These are phyloP conservation scores for Alternaria tenuissima DNA, from an alignment of 2,329 filamentous ascomycete species.

Conservation along the genomic window DNA sequence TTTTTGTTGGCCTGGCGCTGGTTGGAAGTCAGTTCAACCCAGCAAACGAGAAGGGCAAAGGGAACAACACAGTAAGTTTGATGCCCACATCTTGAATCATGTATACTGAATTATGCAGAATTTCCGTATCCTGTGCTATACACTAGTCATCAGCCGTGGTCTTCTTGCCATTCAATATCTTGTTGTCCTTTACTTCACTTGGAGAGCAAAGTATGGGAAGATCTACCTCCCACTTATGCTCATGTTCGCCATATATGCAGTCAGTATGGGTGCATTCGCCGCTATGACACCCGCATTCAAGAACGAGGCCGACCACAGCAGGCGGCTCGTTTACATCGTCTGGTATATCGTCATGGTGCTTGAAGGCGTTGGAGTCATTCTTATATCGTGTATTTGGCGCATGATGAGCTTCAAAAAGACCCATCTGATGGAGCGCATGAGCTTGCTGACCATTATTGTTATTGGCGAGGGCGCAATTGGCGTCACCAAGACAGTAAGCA, in stretches of 20 bases:
- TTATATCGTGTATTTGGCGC: slow-evolving; percentile 63
- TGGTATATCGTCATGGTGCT: slow-evolving; percentile 57
- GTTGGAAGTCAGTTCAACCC: slow-evolving; percentile 50
- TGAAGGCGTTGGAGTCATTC: slow-evolving; percentile 63
- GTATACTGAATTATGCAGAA: slow-evolving; percentile 33
- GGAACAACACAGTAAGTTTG: slow-evolving; percentile 38
- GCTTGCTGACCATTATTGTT: slow-evolving; percentile 70
- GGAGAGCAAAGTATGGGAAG: slow-evolving; percentile 40
- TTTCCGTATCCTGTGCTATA: slow-evolving; percentile 48
- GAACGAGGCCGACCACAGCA: slow-evolving; percentile 17
- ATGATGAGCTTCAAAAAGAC: slow-evolving; percentile 69
- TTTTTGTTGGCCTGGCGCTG: slow-evolving; percentile 49
- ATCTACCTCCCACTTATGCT: slow-evolving; percentile 45
- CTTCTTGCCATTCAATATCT: slow-evolving; percentile 45
- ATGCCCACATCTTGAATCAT: fast-evolving
- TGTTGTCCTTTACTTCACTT: slow-evolving; percentile 45
- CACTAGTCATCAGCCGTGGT: slow-evolving; percentile 44
- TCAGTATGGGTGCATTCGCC: slow-evolving; percentile 39
- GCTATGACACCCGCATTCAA: slow-evolving; percentile 47
- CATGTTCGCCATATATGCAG: slow-evolving; percentile 40
- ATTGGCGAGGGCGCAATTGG: slow-evolving; percentile 72
- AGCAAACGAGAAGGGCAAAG: slow-evolving; percentile 25
- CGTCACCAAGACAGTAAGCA: slow-evolving; percentile 63
- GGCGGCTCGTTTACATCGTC: slow-evolving; percentile 40
- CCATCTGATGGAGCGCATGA: slow-evolving; percentile 70